These are phyloP conservation scores for Erysimum cheiri DNA, from an alignment of 441 rosid species.

Conservation along the genomic window DNA sequence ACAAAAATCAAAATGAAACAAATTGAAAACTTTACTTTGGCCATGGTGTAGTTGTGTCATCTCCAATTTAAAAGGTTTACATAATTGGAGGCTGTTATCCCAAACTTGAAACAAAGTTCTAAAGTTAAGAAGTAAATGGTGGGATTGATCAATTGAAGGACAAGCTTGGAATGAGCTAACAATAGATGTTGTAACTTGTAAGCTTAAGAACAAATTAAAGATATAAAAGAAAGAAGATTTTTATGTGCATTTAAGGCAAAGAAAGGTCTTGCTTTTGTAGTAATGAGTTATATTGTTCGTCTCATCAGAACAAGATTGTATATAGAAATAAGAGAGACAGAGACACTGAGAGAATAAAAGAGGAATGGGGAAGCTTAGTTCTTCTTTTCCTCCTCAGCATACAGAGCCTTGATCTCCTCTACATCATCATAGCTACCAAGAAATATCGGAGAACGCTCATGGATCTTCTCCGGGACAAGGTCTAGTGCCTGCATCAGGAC, in stretches of 20 bases:
- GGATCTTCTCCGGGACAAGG: constrained; percentile 74
- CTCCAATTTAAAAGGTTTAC: no score
- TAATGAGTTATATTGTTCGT: constrained; percentile 32
- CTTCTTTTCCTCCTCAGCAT: constrained; percentile 61
- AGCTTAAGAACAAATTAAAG: neutral
- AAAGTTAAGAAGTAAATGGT: no score
- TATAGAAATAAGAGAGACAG: constrained; percentile 1
- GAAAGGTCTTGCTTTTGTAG: constrained; percentile 18
- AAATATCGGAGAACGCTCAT: constrained; percentile 91
- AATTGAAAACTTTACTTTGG: no score
- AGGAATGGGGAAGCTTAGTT: constrained; percentile 38
- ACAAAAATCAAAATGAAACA: no score
- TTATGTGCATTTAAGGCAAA: constrained; percentile 20
- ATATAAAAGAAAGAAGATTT: neutral
- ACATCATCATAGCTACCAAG: constrained; percentile 96
- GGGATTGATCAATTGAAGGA: no score
- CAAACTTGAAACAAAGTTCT: no score
- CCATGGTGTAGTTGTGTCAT: no score
- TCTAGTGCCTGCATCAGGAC: constrained; percentile 75
- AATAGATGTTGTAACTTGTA: neutral
- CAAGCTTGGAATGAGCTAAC: neutral
- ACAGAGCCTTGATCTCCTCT: constrained; percentile 90
- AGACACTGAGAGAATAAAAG: constrained; percentile 4
- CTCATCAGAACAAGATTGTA: constrained; percentile 30
- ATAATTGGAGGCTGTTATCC: no score